These are phyloP conservation scores for Erysimum cheiri DNA, from an alignment of 441 rosid species.

Conservation along the genomic window DNA sequence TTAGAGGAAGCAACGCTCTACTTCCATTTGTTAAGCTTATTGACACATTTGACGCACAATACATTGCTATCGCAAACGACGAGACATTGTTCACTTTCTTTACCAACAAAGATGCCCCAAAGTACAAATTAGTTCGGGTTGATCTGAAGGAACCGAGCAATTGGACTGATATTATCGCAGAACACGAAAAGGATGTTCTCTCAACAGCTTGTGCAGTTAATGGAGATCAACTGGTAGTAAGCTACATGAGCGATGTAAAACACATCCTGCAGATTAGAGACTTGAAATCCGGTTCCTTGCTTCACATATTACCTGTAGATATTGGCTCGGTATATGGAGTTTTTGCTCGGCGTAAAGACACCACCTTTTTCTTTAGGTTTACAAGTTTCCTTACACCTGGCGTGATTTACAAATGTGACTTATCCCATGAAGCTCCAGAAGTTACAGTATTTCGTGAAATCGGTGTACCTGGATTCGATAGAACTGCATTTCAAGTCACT, in stretches of 20 bases:
- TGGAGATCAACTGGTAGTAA: conserved; percentile 66
- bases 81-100: conserved; percentile 74
- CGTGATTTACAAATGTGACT: conserved; percentile 78
- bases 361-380: conserved; percentile 64
- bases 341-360: conserved; percentile 74
- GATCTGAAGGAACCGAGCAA: conserved; percentile 75
- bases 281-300: conserved; percentile 71
- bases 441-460: conserved; percentile 83
- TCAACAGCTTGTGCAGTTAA: conserved; percentile 75
- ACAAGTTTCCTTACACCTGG: conserved; percentile 91
- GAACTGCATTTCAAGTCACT: conserved; percentile 66
- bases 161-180: conserved; percentile 81
- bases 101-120: conserved; percentile 87
- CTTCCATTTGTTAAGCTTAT: conserved; percentile 85
- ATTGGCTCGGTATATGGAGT: conserved; percentile 77
- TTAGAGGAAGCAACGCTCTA: conserved; percentile 52
- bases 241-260: conserved; percentile 93
- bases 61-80: conserved; percentile 73
- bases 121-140: conserved; percentile 78
- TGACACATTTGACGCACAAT: conserved; percentile 72
- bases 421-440: conserved; percentile 60
- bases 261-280: conserved; percentile 82
- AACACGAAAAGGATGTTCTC: conserved; percentile 80
- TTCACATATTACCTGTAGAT: conserved; percentile 76
- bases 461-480: conserved; percentile 75